These are phyloP conservation scores for Coemansia sp. DNA, from an alignment of 192 early-diverging fungal species.

Conservation along the genomic window DNA sequence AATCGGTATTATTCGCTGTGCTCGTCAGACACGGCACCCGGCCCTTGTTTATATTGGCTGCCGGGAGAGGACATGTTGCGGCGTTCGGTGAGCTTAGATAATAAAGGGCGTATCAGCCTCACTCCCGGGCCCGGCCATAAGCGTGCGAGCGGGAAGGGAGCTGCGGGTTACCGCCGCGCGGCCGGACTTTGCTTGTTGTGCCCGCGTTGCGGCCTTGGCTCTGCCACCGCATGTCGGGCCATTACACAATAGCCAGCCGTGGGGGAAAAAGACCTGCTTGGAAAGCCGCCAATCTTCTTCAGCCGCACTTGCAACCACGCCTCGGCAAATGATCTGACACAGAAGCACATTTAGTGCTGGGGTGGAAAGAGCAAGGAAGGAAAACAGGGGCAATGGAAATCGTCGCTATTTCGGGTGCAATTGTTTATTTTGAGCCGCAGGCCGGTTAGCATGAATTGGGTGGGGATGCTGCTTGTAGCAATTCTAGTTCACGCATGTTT, in stretches of 20 bases:
- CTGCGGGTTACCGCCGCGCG: conserved; percentile 1
- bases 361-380: background rate
- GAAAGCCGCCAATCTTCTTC: background rate
- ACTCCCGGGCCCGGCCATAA: background rate
- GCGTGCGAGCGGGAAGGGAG: background rate
- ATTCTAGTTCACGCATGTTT: background rate
- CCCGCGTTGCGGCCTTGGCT: background rate
- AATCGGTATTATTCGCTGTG: background rate
- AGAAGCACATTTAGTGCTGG: background rate
- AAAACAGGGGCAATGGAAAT: background rate
- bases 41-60: background rate
- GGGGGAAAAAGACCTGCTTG: background rate
- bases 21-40: background rate
- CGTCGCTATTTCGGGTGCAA: background rate
- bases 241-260: background rate
- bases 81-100: background rate
- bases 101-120: background rate
- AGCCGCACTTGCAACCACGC: background rate
- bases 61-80: background rate
- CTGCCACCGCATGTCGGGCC: background rate
- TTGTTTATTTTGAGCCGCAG: conserved; percentile 5
- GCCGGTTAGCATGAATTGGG: background rate
- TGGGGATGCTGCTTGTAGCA: background rate
- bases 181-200: conserved; percentile 1
- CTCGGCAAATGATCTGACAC: conserved; percentile 5